Percentiles rank a stretch among this genome's conserved stretches.
These are phyloP conservation scores for Rhodotorula toruloides DNA, from an alignment of 768 basidiomycete genomes.

Conservation along the genomic window DNA sequence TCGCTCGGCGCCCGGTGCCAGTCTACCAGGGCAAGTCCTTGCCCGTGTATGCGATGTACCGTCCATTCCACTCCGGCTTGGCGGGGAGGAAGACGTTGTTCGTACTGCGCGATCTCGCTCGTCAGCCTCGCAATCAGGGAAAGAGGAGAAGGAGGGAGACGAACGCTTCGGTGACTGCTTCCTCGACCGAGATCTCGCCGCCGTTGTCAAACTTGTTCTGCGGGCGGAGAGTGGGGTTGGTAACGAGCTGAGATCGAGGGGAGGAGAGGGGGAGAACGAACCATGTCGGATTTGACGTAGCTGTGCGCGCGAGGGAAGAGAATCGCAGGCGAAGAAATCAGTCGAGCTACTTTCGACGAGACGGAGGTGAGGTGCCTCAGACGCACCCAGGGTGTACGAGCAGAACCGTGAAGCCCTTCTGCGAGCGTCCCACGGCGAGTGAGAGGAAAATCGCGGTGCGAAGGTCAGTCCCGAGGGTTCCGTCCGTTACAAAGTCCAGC, in stretches of 20 bases:
- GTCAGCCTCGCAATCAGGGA: background rate
- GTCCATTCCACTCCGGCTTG: constrained; percentile 11
- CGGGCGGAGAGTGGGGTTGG: background rate
- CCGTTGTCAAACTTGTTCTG: constrained; percentile 18
- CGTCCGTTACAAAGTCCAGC: no score
- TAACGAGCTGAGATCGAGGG: background rate
- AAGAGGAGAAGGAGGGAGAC: background rate
- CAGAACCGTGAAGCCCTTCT: constrained; percentile 22
- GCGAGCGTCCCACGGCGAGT: no score
- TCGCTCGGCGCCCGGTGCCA: no score
- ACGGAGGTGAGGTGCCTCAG: background rate
- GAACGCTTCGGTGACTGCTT: constrained; percentile 15
- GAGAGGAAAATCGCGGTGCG: no score
- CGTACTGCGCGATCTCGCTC: background rate
- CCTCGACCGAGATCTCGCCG: constrained; percentile 14
- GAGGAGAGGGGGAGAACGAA: no score
- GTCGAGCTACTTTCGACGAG: no score
- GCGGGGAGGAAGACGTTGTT: constrained; percentile 28
- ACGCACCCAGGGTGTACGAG: constrained; percentile 15
- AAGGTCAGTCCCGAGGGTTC: no score
- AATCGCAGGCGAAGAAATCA: background rate
- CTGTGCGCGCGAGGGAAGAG: no score
- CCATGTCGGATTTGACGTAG: constrained; percentile 1
- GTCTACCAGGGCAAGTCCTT: constrained; percentile 9
- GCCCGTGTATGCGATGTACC: constrained; percentile 19